Conservation (phyloP, 208 protist genomes). For the Acanthamoeba castellanii region DNA sequence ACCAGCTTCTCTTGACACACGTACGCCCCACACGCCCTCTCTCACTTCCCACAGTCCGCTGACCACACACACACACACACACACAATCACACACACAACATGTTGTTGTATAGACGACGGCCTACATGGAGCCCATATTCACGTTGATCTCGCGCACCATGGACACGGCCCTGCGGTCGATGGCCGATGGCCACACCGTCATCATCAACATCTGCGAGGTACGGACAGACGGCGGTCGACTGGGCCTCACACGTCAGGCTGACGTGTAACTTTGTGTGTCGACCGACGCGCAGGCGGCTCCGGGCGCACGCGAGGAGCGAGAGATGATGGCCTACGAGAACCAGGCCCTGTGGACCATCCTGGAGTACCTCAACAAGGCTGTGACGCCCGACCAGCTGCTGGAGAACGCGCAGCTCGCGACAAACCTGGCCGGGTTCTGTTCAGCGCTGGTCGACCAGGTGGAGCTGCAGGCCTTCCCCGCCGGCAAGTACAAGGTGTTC, state of each 20-base stretch:
- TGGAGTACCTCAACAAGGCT: conserved; percentile 1
- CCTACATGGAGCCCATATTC: conserved; percentile 61
- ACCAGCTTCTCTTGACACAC: conserved; percentile 30
- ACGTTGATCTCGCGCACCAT: conserved; percentile 47
- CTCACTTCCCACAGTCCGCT: not conserved
- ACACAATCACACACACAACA: not conserved
- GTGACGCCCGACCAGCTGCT: conserved; percentile 29
- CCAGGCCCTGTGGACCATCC: conserved; percentile 63
- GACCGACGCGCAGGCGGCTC: not conserved
- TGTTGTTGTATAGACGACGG: not conserved
- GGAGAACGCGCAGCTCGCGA: conserved; percentile 63
- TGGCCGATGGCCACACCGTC: conserved; percentile 23
- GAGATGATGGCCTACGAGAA: conserved; percentile 60
- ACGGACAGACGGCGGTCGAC: not conserved
- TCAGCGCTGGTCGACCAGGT: conserved; percentile 67
- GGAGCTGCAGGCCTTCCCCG: conserved; percentile 38
- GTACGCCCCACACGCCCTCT: not conserved
- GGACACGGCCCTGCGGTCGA: conserved; percentile 26
- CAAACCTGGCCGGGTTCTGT: conserved; percentile 33
- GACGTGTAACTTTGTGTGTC: too few relatives aligned
- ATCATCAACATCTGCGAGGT: conserved; percentile 67
- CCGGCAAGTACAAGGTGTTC: conserved; percentile 52
- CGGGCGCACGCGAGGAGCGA: not conserved
- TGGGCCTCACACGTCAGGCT: not conserved
- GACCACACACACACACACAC: not conserved